A percentile compares a stretch with the other conserved stretches of the same genome.
Evolutionary conservation across 176 grass and related monocot genomes (phyloP).

Genomic region (Eragrostis nindensis): DNA sequence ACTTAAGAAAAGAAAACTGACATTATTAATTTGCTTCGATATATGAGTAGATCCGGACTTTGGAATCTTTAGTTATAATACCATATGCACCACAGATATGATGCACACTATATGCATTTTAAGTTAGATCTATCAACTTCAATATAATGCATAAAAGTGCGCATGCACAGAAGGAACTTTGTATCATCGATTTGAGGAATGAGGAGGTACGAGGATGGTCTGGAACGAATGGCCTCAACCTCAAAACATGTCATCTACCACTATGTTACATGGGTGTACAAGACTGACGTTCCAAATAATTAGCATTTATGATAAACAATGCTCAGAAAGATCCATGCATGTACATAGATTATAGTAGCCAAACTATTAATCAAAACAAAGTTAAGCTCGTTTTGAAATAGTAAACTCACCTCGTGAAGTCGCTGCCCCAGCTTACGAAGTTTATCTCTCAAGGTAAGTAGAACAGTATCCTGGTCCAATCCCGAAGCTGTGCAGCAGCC

Average conservation of each 20-base stretch:
- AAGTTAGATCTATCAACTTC: conserved; percentile 9
- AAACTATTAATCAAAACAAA: conserved; percentile 15
- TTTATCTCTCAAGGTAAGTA: conserved; percentile 64
- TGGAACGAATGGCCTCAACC: neutral
- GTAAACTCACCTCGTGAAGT: conserved; percentile 63
- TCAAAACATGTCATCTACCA: neutral
- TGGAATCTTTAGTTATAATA: neutral
- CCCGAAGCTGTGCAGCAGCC: conserved; percentile 52
- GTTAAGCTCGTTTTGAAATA: neutral
- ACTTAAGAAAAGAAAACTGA: conserved; percentile 1
- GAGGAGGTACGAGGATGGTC: neutral
- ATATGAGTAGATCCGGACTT: conserved; percentile 2
- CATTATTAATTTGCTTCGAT: conserved; percentile 24
- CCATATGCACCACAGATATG: neutral
- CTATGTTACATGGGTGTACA: neutral
- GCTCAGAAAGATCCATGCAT: neutral
- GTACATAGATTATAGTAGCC: neutral
- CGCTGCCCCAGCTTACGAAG: conserved; percentile 66
- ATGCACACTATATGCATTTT: conserved; percentile 1
- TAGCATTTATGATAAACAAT: conserved; percentile 11
- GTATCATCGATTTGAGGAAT: neutral
- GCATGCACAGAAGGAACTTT: neutral
- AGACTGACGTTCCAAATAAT: conserved; percentile 3
- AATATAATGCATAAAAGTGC: conserved; percentile 18
- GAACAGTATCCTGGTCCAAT: conserved; percentile 49